Evolutionary conservation across 1,284 basidiomycete species (phyloP).

Genomic region (Ustilago sp.): DNA sequence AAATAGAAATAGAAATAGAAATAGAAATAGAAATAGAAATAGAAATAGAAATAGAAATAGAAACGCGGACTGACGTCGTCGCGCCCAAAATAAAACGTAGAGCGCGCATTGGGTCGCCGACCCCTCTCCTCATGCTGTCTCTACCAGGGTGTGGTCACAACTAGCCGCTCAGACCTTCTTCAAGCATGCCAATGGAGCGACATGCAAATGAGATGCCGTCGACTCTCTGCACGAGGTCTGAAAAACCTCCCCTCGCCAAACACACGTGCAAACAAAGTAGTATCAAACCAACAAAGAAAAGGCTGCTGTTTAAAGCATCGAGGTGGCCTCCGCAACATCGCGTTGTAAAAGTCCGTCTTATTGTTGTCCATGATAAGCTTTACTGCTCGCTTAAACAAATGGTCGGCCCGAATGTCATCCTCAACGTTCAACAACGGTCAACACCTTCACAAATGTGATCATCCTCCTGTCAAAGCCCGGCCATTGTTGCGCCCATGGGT

Average conservation of each 20-base stretch:
- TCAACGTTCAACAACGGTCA: neutral
- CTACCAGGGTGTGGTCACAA: neutral
- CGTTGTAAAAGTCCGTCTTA: neutral
- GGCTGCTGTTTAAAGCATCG: neutral
- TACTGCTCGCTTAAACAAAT: neutral
- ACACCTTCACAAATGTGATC: neutral
- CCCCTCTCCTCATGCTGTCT: neutral
- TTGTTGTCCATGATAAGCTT: neutral
- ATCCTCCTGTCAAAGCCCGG: slow-evolving; percentile 1
- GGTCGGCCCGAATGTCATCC: slow-evolving; percentile 2
- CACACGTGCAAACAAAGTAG: neutral
- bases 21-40: too few species aligned
- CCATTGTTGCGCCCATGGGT: neutral
- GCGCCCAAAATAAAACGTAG: neutral
- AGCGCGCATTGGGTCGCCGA: neutral
- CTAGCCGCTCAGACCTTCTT: neutral
- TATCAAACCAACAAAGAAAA: neutral
- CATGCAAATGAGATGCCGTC: neutral
- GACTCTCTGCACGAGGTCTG: neutral
- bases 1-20: too few species aligned
- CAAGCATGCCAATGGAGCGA: neutral
- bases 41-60: too few species aligned
- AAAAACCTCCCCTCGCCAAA: neutral
- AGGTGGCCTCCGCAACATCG: neutral
- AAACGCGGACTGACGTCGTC: neutral